Evolutionary conservation across 306 rosid species (phyloP).

Genomic region (Glycine soja): DNA sequence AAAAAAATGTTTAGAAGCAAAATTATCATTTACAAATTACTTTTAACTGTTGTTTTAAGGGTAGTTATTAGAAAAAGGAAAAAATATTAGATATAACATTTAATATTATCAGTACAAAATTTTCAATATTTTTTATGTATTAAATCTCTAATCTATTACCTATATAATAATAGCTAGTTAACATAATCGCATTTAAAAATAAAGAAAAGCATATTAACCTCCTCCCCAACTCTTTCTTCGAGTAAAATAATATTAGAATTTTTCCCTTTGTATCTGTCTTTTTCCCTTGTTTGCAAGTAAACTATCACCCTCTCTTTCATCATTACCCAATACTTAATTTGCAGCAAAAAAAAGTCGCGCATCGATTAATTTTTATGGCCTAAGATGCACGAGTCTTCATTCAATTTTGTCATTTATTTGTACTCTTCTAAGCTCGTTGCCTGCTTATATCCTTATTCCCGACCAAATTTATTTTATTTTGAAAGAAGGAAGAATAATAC

Average conservation of each 20-base stretch:
- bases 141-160: background rate
- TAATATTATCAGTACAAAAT: background rate
- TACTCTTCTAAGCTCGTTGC: background rate
- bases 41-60: background rate
- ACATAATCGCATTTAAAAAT: no score
- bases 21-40: background rate
- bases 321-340: constrained; percentile 1
- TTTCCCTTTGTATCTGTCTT: background rate
- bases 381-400: background rate
- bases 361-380: background rate
- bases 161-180: background rate
- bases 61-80: background rate
- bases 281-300: constrained; percentile 4
- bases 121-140: background rate
- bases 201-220: background rate
- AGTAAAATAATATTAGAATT: background rate
- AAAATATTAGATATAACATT: background rate
- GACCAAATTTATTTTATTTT: background rate
- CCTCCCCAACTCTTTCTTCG: background rate
- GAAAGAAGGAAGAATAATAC: constrained; percentile 1
- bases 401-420: background rate
- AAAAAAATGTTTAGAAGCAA: background rate
- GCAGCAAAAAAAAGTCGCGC: background rate
- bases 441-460: no score
- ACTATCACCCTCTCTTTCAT: constrained; percentile 18